Percentiles rank a stretch among this genome's conserved stretches.
Evolutionary conservation across 2,329 filamentous ascomycete genomes (phyloP).

Genomic region (Paraphoma sp.): DNA sequence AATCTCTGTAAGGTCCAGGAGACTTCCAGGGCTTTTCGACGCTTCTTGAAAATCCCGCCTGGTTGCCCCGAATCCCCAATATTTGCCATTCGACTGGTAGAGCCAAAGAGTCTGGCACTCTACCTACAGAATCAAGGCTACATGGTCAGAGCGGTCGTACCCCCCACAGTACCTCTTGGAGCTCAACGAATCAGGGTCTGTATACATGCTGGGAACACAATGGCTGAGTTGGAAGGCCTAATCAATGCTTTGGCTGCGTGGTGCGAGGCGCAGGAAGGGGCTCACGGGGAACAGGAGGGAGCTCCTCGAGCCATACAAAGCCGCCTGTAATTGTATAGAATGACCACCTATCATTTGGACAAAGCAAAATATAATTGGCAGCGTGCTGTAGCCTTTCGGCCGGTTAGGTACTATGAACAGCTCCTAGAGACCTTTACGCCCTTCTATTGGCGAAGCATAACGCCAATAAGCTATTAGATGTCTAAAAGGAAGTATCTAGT

Average conservation of each 20-base stretch:
- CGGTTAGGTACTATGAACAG: too few relatives aligned
- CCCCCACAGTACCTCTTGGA: slow-evolving; percentile 51
- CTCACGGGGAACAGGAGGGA: not conserved
- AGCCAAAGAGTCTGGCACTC: slow-evolving; percentile 35
- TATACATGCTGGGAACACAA: slow-evolving; percentile 52
- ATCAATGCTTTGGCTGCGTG: slow-evolving; percentile 40
- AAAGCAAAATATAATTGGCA: too few relatives aligned
- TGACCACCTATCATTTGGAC: too few relatives aligned
- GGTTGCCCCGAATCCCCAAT: slow-evolving; percentile 40
- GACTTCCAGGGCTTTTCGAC: slow-evolving; percentile 13
- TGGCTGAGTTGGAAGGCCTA: slow-evolving; percentile 42
- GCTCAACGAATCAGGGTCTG: slow-evolving; percentile 50
- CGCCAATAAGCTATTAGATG: too few relatives aligned
- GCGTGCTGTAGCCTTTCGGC: too few relatives aligned
- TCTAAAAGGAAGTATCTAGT: too few relatives aligned
- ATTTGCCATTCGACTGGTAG: slow-evolving; percentile 39
- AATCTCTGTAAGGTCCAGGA: slow-evolving; percentile 18
- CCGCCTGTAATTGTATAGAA: too few relatives aligned
- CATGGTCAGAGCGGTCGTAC: slow-evolving; percentile 47
- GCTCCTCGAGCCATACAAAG: slow-evolving; percentile 9
- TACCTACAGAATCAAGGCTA: slow-evolving; percentile 37
- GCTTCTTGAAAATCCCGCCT: slow-evolving; percentile 27
- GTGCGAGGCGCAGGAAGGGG: slow-evolving; percentile 18
- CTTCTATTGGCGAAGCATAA: too few relatives aligned
- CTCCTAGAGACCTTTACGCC: too few relatives aligned